Base-by-base conservation (phyloP, 2,329 filamentous ascomycete species). In the Blastomyces silverae region DNA sequence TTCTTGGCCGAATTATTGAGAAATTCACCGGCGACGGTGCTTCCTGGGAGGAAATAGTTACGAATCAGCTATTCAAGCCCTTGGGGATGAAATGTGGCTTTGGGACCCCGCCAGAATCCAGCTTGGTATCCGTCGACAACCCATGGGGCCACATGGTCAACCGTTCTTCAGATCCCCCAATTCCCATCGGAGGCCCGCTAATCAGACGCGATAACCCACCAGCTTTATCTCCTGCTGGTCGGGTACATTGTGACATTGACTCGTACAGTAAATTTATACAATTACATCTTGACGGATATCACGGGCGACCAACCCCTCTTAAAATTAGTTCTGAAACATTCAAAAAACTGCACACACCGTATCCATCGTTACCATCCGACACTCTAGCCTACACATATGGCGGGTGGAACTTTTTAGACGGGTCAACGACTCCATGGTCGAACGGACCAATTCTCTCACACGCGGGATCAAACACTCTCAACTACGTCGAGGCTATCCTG, bases 31-130 rank as follows among this genome's bases (percentile, higher is more conserved):
- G 37, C 20, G 37, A 64, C 20, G 61, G 56, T 11, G 20, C n/a
- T 3, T 64, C 65, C 11, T 64, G 57, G 62, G 65, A 66, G 31
- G 42, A 64, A 22, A 66, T 64, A 25, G 55, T 55, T 15, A 53
- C 28, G 1, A 7, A 50, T 11, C 57, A 62, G 28, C 52, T 66
- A 15, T 64, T 66, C 34, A 58, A 52, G 8, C 65, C 65, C 10
- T 44, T 66, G 11, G 52, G 52, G 4, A 66, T 66, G 62, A 31
- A 46, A n/a, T 66, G 63, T 61, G 59, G 63, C 39, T 66, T 66
- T 60, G 63, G 65, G 6, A 22, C 50, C 3, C 65, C 63, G 13
- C 57, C 58, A 56, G 48, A 66, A 62, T 64, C 65, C 17, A 61
- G 56, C 20, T 34, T 61, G 8, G 59, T 50, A 15, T 66, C 65